A percentile compares a stretch with the other conserved stretches of the same genome.
phyloP scores from a whole-genome alignment of 2,329 filamentous ascomycete genomes.

The Exophiala viscosa region DNA sequence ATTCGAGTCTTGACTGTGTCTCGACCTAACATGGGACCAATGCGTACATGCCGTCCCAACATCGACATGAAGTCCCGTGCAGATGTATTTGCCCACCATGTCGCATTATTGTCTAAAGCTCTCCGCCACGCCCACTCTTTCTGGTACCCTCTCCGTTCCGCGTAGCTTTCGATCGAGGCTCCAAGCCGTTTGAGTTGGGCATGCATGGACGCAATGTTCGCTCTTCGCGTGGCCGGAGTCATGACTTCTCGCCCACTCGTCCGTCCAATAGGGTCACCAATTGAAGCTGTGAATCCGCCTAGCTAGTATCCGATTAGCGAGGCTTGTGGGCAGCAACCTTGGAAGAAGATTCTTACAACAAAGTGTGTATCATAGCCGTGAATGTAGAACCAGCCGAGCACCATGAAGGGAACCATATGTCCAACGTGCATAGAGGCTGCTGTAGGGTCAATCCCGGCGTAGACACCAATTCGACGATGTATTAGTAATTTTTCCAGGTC shows the following conservation, averaged over 20 bases:
- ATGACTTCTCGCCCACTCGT: constrained; percentile 38
- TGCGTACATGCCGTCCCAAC: constrained; percentile 68
- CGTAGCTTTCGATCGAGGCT: constrained; percentile 66
- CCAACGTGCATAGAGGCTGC: constrained; percentile 49
- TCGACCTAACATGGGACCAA: constrained; percentile 82
- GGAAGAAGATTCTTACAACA: constrained; percentile 34
- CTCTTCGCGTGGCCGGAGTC: constrained; percentile 38
- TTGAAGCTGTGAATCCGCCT: constrained; percentile 44
- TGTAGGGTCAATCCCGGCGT: constrained; percentile 49
- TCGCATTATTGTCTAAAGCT: constrained; percentile 73
- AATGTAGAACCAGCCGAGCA: constrained; percentile 48
- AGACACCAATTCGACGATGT: constrained; percentile 45
- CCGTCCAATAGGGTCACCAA: constrained; percentile 48
- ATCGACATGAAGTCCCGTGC: constrained; percentile 72
- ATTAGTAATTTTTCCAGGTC: constrained; percentile 43
- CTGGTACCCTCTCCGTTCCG: constrained; percentile 61
- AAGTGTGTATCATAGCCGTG: constrained; percentile 46
- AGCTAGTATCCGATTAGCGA: constrained; percentile 35
- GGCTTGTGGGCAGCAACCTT: background rate
- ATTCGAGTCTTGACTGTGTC: constrained; percentile 86
- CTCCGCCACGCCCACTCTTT: constrained; percentile 63
- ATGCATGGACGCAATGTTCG: constrained; percentile 48
- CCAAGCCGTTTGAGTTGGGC: constrained; percentile 61
- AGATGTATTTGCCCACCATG: constrained; percentile 71
- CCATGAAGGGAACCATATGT: constrained; percentile 51